Conservation (phyloP, 108 stramenopile genomes). For the Skeletonema costatum region DNA sequence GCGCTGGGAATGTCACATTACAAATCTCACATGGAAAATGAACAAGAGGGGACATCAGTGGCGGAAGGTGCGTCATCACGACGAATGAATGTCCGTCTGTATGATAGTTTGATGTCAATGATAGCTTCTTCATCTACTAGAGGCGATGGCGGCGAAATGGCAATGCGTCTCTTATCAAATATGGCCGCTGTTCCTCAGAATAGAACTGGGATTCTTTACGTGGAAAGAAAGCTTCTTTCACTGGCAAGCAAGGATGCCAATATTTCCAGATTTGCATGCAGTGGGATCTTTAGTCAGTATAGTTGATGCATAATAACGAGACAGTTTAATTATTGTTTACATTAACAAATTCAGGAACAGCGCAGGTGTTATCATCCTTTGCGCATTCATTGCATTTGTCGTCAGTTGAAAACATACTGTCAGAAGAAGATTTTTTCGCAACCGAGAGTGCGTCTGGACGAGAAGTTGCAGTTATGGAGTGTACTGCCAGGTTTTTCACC, state of each 20-base stretch:
- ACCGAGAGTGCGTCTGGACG: not conserved
- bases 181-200: constrained; percentile 61
- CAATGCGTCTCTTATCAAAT: constrained; percentile 62
- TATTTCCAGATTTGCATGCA: constrained; percentile 69
- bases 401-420: not conserved
- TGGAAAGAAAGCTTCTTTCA: constrained; percentile 68
- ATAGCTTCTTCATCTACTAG: constrained; percentile 69
- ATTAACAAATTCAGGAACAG: not conserved
- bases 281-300: constrained; percentile 45
- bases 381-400: not conserved
- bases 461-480: not conserved
- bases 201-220: constrained; percentile 56
- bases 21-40: constrained; percentile 20
- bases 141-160: constrained; percentile 67
- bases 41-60: constrained; percentile 1
- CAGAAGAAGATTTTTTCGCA: not conserved
- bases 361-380: not conserved
- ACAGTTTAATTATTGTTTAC: not conserved
- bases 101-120: constrained; percentile 74
- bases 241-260: constrained; percentile 67
- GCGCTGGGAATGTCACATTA: constrained; percentile 46
- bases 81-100: constrained; percentile 55
- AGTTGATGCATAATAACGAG: constrained; percentile 11
- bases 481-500: not conserved
- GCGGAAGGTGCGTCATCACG: constrained; percentile 22